A percentile compares a stretch with the other conserved stretches of the same genome.
Evolutionary conservation across 1,284 basidiomycete genomes (phyloP).

Genomic region (Trametes hirsuta): DNA sequence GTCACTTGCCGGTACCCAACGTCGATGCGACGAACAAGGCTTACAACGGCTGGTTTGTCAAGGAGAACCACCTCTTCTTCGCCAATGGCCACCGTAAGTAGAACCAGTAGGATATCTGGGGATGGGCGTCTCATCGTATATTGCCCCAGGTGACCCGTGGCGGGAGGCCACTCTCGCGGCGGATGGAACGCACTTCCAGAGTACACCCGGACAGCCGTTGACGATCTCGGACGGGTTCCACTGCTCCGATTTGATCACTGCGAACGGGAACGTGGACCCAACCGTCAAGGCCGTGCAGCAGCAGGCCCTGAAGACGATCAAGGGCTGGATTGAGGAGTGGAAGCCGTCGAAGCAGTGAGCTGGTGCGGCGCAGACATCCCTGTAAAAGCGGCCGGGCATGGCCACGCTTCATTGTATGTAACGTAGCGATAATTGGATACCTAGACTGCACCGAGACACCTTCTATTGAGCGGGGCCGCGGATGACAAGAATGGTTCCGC

Average conservation of each 20-base stretch:
- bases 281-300: conserved; percentile 58
- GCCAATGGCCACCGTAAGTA: conserved; percentile 54
- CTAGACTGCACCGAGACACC: neutral
- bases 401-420: neutral
- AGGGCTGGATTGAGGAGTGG: conserved; percentile 54
- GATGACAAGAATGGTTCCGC: no score
- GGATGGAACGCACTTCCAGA: conserved; percentile 47
- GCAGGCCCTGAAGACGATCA: conserved; percentile 46
- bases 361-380: neutral
- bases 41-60: conserved; percentile 67
- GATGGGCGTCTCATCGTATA: neutral
- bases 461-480: neutral
- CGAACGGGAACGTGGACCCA: conserved; percentile 47
- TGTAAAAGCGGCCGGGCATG: neutral
- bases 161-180: conserved; percentile 69
- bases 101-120: neutral
- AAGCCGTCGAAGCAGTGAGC: conserved; percentile 20
- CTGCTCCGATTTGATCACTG: conserved; percentile 57
- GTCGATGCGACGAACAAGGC: conserved; percentile 47
- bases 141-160: conserved; percentile 65
- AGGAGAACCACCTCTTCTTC: conserved; percentile 63
- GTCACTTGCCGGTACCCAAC: conserved; percentile 39
- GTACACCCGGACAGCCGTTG: conserved; percentile 58
- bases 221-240: conserved; percentile 66
- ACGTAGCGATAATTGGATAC: neutral